These are phyloP conservation scores for Pythium brassicae DNA, from an alignment of 352 stramenopile species.

Conservation along the genomic window DNA sequence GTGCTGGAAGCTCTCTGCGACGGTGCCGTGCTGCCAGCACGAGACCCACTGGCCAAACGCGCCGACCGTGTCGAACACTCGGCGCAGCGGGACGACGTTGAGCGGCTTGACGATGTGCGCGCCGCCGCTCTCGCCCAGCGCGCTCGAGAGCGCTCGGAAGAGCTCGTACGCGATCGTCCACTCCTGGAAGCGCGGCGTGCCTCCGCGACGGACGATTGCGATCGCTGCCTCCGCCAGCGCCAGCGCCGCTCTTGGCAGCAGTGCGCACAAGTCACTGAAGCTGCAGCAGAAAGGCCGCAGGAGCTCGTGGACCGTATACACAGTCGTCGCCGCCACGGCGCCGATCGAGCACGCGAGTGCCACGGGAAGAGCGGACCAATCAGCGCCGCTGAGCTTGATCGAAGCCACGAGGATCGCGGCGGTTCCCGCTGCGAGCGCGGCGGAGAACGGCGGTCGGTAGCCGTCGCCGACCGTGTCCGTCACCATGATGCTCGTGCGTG, in stretches of 20 bases:
- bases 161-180: conserved; percentile 48
- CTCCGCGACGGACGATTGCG: conserved; percentile 21
- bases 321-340: conserved; percentile 18
- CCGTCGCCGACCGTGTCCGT: not conserved
- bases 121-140: not conserved
- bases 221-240: not conserved
- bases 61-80: conserved; percentile 1
- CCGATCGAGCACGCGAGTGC: not conserved
- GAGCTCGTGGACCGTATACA: conserved; percentile 24
- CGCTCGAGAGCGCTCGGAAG: conserved; percentile 21
- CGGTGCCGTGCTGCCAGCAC: not conserved
- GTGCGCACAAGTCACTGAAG: conserved; percentile 19
- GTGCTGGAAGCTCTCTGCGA: conserved; percentile 10
- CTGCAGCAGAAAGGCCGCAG: conserved; percentile 37
- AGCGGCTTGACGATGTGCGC: conserved; percentile 7
- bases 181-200: conserved; percentile 28
- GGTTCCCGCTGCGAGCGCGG: not conserved
- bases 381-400: conserved; percentile 8
- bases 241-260: conserved; percentile 17
- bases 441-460: not conserved
- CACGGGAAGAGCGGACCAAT: conserved; percentile 17
- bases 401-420: conserved; percentile 9
- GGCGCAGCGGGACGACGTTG: conserved; percentile 5
- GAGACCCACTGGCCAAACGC: not conserved
- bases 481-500: too few relatives aligned